Evolutionary conservation across 768 basidiomycete species (phyloP), one percentile per base, ranked within the genome.

Genomic region (Termitomyces sp.): DNA sequence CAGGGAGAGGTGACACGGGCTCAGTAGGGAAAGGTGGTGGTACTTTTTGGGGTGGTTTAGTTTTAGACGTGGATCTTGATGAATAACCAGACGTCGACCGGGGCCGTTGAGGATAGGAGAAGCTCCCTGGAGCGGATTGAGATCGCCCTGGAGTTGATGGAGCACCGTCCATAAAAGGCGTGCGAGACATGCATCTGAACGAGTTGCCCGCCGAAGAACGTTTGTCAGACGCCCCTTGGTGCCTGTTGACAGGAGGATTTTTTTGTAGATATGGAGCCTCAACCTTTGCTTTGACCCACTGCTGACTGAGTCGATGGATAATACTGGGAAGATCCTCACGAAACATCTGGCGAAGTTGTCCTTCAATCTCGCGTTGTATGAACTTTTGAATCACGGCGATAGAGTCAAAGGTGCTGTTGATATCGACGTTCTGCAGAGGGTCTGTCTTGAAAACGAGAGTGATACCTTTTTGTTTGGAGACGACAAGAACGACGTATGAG

Each of bases 381-480:
- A 95, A 98, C 54, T 93, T 94, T 67, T 98, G 91, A 49, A 99
- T 97, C 60, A 98, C 95, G 45, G 91, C 93, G 59, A 99, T 96
- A 3, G 92, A 93, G 71, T 99, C 97, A 65, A 99, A 99, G 2
- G 95, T 98, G 69, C 88, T 90, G 71, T 90, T 94, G 67, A 99
- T 98, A 66, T 98, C 92, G 51, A 99, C 94, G 61, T 93, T 91
- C 72, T 99, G 94, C 38, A 99, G 80, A 2, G 97, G 97, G 71
- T 99, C 97, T 35, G 97, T 98, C 75, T 98, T 98, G 84, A 99
- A 99, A 24, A 98, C 97, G 51, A 99, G 84, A 0, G 97, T 98
- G 67, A 98, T 98, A 42, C 97, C 97, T 66, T 98, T 98, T 68
- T 94, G 92, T 62, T 92, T 90, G 24, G 95, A 98, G 55, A 99